Evolutionary conservation across 2,329 filamentous ascomycete species (phyloP), one percentile per base, ranked within the genome.

Genomic region (Fusarium humuli): DNA sequence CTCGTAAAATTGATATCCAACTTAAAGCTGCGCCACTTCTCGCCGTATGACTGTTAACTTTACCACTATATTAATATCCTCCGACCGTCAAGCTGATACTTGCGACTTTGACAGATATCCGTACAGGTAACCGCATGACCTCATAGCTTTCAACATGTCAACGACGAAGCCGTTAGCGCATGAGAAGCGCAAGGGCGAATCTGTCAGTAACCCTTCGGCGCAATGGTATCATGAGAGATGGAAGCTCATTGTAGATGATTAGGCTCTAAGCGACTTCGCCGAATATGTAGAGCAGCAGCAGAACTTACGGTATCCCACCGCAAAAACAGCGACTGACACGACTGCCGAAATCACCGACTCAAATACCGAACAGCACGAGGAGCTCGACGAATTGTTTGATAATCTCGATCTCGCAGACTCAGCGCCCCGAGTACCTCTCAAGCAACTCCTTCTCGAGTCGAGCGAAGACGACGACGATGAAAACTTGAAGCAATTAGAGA

Each of bases 231-330:
- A 11, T 30, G 30, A 12, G 8, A 10, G 20, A 6, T 6, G 27
- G 16, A 50, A 30, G 20, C 68, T 76, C 22, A 75, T 55, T 12
- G 30, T 29, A 29, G 50, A 16, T 37, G 40, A 73, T 1, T 52
- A 87, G 86, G 94, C 95, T 14, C 87, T 99, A 59, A 96, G 92
- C 83, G 96, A 98, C 75, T 99, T 99, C 79, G 94, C 94, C 80
- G 96, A 99, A 77, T 98, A 98, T 77, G 96, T 98, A 71, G 94
- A 98, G 80, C 92, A 94, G 79, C 94, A 98, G 79, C 96, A 98
- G 80, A 90, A 90, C 16, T 81, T 91, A 52, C 90, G 92, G 60
- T 90, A 89, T 73, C 87, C 87, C 3, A 78, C 77, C 45, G 76
- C 82, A 37, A 80, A 78, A 57, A 72, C 77, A 34, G 59, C 65